A percentile compares a stretch with the other conserved stretches of the same genome.
phyloP scores from a whole-genome alignment of 2,329 filamentous ascomycete species.

The Botrytis galanthina region DNA sequence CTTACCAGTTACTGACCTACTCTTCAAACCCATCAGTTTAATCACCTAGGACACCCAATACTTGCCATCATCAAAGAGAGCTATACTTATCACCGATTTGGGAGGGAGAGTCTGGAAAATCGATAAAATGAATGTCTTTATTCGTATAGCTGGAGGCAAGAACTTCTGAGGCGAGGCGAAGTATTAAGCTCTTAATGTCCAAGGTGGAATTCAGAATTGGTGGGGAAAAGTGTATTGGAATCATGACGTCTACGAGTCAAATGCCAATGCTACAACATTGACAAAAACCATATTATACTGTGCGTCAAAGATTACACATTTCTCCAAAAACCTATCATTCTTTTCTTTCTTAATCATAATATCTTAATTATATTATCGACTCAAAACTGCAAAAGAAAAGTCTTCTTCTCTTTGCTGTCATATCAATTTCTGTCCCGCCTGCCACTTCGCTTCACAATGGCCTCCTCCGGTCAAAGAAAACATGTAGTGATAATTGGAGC shows the following conservation, averaged over 20 bases:
- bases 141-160: not conserved
- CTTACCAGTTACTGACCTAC: no score
- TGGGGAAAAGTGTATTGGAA: not conserved
- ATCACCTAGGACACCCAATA: not conserved
- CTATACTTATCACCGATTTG: not conserved
- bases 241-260: conserved; percentile 16
- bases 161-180: not conserved
- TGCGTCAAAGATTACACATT: not conserved
- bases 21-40: no score
- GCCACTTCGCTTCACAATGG: not conserved
- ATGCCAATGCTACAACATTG: not conserved
- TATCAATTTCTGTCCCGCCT: no score
- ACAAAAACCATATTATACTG: not conserved
- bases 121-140: not conserved
- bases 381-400: not conserved
- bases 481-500: conserved; percentile 60
- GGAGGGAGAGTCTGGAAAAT: not conserved
- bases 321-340: not conserved
- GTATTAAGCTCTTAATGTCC: not conserved
- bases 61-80: not conserved
- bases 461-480: conserved; percentile 37
- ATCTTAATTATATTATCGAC: not conserved
- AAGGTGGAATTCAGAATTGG: not conserved
- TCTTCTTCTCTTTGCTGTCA: not conserved
- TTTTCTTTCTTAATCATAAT: not conserved